A percentile compares a stretch with the other conserved stretches of the same genome.
Evolutionary conservation across 2,329 filamentous ascomycete genomes (phyloP).

Genomic region (Microdochium paspali): DNA sequence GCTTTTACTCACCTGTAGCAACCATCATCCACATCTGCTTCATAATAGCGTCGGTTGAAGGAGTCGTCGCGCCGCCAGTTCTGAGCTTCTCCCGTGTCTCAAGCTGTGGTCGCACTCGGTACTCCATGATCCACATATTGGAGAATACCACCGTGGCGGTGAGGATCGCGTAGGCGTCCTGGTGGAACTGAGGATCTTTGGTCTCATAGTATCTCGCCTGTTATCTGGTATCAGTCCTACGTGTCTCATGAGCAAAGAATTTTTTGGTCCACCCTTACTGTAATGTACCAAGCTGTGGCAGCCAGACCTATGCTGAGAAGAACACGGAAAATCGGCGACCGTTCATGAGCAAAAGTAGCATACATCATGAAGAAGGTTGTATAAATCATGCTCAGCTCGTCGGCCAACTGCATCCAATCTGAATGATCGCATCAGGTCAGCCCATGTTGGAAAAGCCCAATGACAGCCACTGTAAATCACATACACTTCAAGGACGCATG

Average conservation of each 20-base stretch:
- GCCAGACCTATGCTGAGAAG: constrained; percentile 48
- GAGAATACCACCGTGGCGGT: constrained; percentile 62
- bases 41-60: constrained; percentile 23
- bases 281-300: constrained; percentile 57
- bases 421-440: constrained; percentile 3
- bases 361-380: constrained; percentile 46
- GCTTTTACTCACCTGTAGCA: constrained; percentile 36
- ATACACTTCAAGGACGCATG: constrained; percentile 47
- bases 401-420: constrained; percentile 52
- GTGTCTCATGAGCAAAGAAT: not conserved
- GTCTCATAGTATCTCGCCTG: constrained; percentile 62
- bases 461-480: too few species aligned
- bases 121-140: constrained; percentile 66
- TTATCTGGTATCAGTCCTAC: not conserved
- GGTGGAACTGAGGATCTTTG: constrained; percentile 76
- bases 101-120: constrained; percentile 33
- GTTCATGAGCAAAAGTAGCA: constrained; percentile 66
- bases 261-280: constrained; percentile 36
- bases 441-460: too few species aligned
- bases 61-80: constrained; percentile 21
- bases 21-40: constrained; percentile 72
- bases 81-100: constrained; percentile 37
- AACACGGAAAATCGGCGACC: constrained; percentile 37
- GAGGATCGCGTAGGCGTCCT: constrained; percentile 65
- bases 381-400: constrained; percentile 52